Base-by-base conservation (phyloP, 345 rosid genomes). In the Arabis hirsuta region DNA sequence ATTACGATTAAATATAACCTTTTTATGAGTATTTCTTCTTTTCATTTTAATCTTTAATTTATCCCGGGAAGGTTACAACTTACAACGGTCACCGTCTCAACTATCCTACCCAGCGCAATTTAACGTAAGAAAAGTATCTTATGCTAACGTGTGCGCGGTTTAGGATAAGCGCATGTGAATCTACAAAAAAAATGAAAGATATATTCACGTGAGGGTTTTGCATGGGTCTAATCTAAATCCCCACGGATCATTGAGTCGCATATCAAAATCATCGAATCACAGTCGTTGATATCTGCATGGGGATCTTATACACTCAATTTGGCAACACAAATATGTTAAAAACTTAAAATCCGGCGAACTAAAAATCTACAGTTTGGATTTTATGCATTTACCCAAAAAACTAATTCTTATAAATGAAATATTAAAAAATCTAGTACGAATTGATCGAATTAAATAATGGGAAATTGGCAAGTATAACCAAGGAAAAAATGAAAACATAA, bases 181-280 rank as follows among this genome's bases (percentile, higher is more conserved):
- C 79, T 39, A 53, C 24, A 1, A 34, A 6, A 50, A 38, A 44
- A 12, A 6, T 50, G 19, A 12, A 65, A 27, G 83, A 81, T 81
- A 54, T 61, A 75, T 68, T 75, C 86, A 82, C 86, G 85, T 68
- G 81, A 81, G 62, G 62, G 34, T 48, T 64, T 32, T 69, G 61
- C 66, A 47, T 62, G 65, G 54, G 10, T 73, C 55, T 56, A 3
- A 64, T 42, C 78, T 55, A 52, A 3, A 65, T 42, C 78, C 55
- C 36, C 12, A 67, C 14, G 57, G 55, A 57, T 72, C 44, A 7
- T 14, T 57, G 10, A 44, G 12, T 50, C 31, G 29, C 50, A 43
- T 43, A 31, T 22, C 24, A 22, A 22, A 22, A 22, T 22, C 24
- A 22, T 6, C 47, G 43, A 75, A 73, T 79, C 79, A n/a, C 55